Base-by-base conservation (phyloP, 2,329 filamentous ascomycete species). In the Colletotrichum nymphaeae region DNA sequence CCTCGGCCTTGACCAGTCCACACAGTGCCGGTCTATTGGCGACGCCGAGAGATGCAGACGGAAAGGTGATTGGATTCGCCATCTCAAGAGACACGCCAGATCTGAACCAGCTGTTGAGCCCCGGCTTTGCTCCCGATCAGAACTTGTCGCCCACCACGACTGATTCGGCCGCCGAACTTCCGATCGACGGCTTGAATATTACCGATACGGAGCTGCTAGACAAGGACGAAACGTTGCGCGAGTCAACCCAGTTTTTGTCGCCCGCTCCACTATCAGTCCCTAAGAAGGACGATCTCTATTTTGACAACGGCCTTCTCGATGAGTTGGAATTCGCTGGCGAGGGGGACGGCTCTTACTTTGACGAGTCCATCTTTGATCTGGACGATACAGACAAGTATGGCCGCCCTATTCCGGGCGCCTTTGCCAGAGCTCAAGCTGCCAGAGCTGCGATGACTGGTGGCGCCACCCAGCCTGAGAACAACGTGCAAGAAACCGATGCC, bases 331-430 rank as follows among this genome's bases (percentile, higher is more conserved):
- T 89, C 76, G 84, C 86, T 84, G 69, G 84, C 86, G 63, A 88
- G 71, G 86, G 86, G 22, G 89, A 92, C 32, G 86, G 86, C 1
- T 84, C 85, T 0, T 85, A 88, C 1, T 94, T 95, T 79, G 92
- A 95, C 74, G 93, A 95, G 79, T 92, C 91, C 6, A 87, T 94
- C 16, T 94, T 95, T 78, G 93, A 95, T 75, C 86, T 91, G 37
- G 86, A 93, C 64, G 90, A 92, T 77, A 91, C 91, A 16, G 88
- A 93, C 80, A 81, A 87, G 74, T 92, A 89, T 78, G 90, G 91
- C 19, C 85, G 91, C 26, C 90, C 89, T 1, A 87, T 91, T 52
- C 88, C 89, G 0, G 89, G 89, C 5, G 86, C 87, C 1, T 91
- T 91, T 80, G 88, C 88, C 5, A 85, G 84, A 55, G 88, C 87